phyloP scores from a whole-genome alignment of 2,329 filamentous ascomycete genomes.

The Myriosclerotinia scirpicola region DNA sequence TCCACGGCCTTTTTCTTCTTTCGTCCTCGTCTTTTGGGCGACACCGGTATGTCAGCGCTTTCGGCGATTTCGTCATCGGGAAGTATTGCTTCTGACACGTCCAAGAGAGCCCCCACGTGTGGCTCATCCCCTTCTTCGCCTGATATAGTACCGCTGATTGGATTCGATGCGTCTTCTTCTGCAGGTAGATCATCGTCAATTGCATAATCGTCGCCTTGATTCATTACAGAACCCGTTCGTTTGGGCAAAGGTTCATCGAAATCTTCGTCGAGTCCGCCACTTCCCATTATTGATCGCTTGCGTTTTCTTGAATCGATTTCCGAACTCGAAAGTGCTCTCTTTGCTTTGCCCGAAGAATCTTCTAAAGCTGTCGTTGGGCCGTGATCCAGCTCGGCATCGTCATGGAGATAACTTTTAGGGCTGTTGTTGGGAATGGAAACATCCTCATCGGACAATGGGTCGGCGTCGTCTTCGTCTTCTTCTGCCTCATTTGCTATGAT shows the following conservation, averaged over 20 bases:
- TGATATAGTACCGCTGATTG: constrained; percentile 40
- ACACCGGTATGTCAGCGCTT: constrained; percentile 30
- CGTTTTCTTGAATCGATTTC: constrained; percentile 42
- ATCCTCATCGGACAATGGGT: constrained; percentile 40
- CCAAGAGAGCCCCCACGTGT: constrained; percentile 49
- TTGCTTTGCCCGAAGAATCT: constrained; percentile 35
- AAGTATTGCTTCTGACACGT: constrained; percentile 44
- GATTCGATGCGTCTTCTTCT: constrained; percentile 43
- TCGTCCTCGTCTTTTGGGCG: constrained; percentile 41
- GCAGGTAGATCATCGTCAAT: constrained; percentile 47
- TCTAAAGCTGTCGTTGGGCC: constrained; percentile 36
- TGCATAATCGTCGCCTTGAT: constrained; percentile 47
- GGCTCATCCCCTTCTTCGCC: constrained; percentile 46
- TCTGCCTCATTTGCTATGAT: constrained; percentile 48
- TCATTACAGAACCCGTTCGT: constrained; percentile 51
- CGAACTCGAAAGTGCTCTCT: constrained; percentile 30
- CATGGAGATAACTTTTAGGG: constrained; percentile 43
- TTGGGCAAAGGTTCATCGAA: constrained; percentile 47
- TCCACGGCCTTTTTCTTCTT: constrained; percentile 41
- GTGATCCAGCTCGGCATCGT: constrained; percentile 40
- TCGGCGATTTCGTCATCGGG: constrained; percentile 44
- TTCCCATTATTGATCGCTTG: constrained; percentile 42
- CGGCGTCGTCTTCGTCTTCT: constrained; percentile 46
- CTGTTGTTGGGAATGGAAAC: constrained; percentile 42
- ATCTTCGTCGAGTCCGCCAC: constrained; percentile 38